Percentiles rank a stretch among this genome's conserved stretches.
phyloP scores from a whole-genome alignment of 2,329 filamentous ascomycete species.

The Sporothrix inflata region DNA sequence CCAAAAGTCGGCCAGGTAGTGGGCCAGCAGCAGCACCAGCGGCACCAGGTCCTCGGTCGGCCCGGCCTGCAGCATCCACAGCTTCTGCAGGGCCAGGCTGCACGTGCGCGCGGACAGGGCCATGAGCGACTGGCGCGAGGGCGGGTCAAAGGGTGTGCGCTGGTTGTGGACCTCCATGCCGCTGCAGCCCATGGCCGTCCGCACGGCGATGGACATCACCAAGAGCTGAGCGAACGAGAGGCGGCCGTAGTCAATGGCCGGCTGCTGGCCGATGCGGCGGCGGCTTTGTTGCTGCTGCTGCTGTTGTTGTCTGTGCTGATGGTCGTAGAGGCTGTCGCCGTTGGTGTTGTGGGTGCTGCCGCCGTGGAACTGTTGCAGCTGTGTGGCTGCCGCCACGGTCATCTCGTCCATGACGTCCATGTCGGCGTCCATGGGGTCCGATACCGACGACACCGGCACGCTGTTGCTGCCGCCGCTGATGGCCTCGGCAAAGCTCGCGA shows the following conservation, averaged over 20 bases:
- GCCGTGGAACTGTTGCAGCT: background rate
- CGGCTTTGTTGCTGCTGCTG: background rate
- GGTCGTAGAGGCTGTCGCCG: background rate
- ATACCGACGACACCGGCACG: background rate
- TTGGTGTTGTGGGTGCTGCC: background rate
- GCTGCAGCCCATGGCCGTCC: background rate
- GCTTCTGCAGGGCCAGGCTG: conserved; percentile 5
- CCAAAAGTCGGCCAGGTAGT: conserved; percentile 20
- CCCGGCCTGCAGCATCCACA: conserved; percentile 4
- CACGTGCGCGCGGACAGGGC: background rate
- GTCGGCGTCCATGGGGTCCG: background rate
- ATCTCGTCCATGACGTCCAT: conserved; percentile 1
- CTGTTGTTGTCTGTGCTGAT: background rate
- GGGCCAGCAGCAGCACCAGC: background rate
- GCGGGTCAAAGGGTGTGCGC: conserved; percentile 13
- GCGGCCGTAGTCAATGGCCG: background rate
- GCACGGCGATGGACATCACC: background rate
- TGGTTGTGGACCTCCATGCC: background rate
- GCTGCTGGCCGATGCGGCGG: background rate
- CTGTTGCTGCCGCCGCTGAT: background rate
- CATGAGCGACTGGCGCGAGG: background rate
- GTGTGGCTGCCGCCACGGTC: conserved; percentile 1
- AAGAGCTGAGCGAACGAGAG: background rate
- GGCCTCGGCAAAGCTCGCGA: background rate
- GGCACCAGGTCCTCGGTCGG: background rate